A percentile compares a stretch with the other conserved stretches of the same genome.
Evolutionary conservation across 1,284 basidiomycete genomes (phyloP).

Genomic region (Pascua guehoae): DNA sequence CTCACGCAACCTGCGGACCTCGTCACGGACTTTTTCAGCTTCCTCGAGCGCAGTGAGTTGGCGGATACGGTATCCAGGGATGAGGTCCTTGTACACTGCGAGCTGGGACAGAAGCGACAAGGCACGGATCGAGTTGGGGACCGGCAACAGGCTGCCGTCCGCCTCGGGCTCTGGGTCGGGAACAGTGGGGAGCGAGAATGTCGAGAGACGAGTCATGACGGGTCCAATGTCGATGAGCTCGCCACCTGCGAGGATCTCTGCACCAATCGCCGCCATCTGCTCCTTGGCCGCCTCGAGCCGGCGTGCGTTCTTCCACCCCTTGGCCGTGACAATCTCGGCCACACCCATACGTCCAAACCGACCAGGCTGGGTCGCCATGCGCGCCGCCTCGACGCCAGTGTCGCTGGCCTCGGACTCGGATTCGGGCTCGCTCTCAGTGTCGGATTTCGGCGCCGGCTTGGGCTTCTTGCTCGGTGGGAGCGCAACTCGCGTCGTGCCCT

Average conservation of each 20-base stretch:
- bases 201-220: conserved; percentile 76
- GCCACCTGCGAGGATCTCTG: conserved; percentile 76
- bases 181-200: conserved; percentile 72
- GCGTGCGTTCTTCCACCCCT: conserved; percentile 58
- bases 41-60: conserved; percentile 84
- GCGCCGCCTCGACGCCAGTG: conserved; percentile 48
- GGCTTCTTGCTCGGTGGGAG: conserved; percentile 42
- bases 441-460: conserved; percentile 46
- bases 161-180: conserved; percentile 54
- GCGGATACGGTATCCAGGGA: conserved; percentile 82
- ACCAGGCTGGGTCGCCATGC: conserved; percentile 41
- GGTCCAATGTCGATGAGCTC: conserved; percentile 58
- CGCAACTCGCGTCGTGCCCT: conserved; percentile 50
- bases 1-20: conserved; percentile 83
- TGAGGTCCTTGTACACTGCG: conserved; percentile 91
- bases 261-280: conserved; percentile 81
- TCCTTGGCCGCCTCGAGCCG: conserved; percentile 78
- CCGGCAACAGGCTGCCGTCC: conserved; percentile 54
- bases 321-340: conserved; percentile 63
- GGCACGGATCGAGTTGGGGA: conserved; percentile 79
- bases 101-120: conserved; percentile 86
- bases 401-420: conserved; percentile 52
- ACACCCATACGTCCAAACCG: conserved; percentile 78
- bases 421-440: conserved; percentile 48
- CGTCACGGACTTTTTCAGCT: conserved; percentile 88